These are phyloP conservation scores for Pascua sp. DNA, from an alignment of 1,284 basidiomycete species.

Conservation along the genomic window DNA sequence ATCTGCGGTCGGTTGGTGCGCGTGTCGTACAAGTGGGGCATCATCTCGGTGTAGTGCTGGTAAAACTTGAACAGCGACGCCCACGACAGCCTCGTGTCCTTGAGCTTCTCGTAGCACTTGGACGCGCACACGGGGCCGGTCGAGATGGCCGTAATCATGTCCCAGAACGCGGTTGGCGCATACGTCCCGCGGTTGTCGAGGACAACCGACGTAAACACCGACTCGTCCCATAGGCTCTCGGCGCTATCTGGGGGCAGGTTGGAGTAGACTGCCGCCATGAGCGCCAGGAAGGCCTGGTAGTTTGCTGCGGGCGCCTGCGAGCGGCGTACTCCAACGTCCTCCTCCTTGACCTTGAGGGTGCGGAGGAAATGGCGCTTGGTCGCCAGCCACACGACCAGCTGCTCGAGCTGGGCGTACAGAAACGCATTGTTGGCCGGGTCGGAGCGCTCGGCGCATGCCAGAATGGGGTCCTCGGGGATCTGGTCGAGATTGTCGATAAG, in stretches of 20 bases:
- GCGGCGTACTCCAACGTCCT: conserved; percentile 61
- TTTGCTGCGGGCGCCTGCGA: conserved; percentile 57
- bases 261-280: conserved; percentile 76
- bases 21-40: conserved; percentile 40
- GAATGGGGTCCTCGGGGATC: conserved; percentile 54
- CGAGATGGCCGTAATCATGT: conserved; percentile 81
- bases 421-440: conserved; percentile 42
- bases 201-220: conserved; percentile 76
- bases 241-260: conserved; percentile 70
- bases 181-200: conserved; percentile 69
- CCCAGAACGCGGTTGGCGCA: conserved; percentile 74
- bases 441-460: conserved; percentile 65
- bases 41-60: conserved; percentile 38
- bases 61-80: conserved; percentile 37
- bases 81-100: conserved; percentile 38
- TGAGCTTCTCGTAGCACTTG: conserved; percentile 39
- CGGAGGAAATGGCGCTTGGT: conserved; percentile 81
- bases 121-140: conserved; percentile 73
- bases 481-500: conserved; percentile 41
- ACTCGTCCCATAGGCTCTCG: conserved; percentile 77
- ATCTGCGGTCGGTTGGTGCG: conserved; percentile 28
- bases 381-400: conserved; percentile 67
- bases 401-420: conserved; percentile 66
- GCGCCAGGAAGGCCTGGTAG: conserved; percentile 75
- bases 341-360: conserved; percentile 85